phyloP scores from a whole-genome alignment of 495 filamentous ascomycete species.

The Lasiosphaeris hirsuta region DNA sequence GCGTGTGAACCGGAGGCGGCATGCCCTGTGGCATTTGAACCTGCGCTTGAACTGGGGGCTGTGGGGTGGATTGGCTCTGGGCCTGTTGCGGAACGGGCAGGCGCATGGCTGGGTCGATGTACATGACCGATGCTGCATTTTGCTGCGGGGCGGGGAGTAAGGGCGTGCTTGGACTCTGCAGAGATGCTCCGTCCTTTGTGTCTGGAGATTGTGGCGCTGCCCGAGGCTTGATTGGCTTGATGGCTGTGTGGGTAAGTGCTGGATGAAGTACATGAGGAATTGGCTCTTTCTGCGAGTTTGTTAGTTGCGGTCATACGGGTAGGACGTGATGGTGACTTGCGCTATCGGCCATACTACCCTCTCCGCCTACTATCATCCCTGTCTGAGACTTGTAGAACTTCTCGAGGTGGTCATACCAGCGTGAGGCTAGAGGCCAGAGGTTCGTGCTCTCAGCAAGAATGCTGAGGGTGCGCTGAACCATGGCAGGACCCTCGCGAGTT shows the following conservation, averaged over 20 bases:
- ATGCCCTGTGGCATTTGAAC: not conserved
- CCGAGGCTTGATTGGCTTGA: conserved; percentile 17
- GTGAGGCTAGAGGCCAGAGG: conserved; percentile 44
- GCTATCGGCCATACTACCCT: conserved; percentile 48
- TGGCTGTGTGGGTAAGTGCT: conserved; percentile 2
- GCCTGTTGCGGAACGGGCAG: conserved; percentile 10
- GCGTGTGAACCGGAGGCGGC: not conserved
- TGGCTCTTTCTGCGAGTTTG: conserved; percentile 22
- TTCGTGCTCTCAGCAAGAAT: conserved; percentile 41
- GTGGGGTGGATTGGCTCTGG: conserved; percentile 3
- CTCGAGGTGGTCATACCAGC: conserved; percentile 43
- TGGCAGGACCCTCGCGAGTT: conserved; percentile 33
- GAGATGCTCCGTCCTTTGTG: conserved; percentile 1
- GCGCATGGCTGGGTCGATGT: conserved; percentile 25
- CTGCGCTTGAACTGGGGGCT: not conserved
- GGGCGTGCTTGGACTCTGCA: conserved; percentile 9
- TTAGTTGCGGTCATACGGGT: not conserved
- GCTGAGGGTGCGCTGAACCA: conserved; percentile 37
- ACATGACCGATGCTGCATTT: conserved; percentile 12
- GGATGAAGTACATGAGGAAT: conserved; percentile 34
- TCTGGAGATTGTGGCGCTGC: conserved; percentile 10
- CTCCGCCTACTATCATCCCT: conserved; percentile 27
- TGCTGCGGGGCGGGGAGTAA: conserved; percentile 6
- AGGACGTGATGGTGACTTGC: conserved; percentile 23
- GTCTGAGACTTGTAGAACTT: conserved; percentile 39